A percentile compares a stretch with the other conserved stretches of the same genome.
Evolutionary conservation across 805 yeast genomes (phyloP).

Genomic region (Ogataea methylovora): DNA sequence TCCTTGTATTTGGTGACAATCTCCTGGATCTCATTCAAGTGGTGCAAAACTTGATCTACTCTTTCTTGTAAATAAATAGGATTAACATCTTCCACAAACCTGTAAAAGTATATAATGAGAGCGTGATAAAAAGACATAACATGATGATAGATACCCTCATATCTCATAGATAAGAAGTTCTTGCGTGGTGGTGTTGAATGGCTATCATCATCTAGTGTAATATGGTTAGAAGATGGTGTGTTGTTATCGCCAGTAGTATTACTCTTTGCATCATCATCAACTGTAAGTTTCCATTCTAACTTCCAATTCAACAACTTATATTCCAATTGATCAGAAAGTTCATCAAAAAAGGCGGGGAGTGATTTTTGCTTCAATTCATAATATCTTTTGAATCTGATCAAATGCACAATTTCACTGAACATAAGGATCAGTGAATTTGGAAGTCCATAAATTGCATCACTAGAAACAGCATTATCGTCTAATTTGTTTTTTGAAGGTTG

Average conservation of each 20-base stretch:
- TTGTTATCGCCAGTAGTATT: neutral
- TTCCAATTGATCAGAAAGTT: conserved; percentile 34
- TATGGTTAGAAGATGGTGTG: neutral
- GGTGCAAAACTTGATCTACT: conserved; percentile 53
- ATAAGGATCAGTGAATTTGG: conserved; percentile 72
- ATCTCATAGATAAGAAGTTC: conserved; percentile 42
- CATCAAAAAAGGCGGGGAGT: conserved; percentile 28
- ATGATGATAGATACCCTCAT: conserved; percentile 74
- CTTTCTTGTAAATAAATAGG: conserved; percentile 54
- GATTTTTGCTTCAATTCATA: conserved; percentile 28
- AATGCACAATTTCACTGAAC: conserved; percentile 64
- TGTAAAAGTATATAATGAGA: conserved; percentile 59
- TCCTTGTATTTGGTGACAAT: conserved; percentile 39
- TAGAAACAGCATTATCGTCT: conserved; percentile 53
- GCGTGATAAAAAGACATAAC: conserved; percentile 73
- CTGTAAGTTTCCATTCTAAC: conserved; percentile 60
- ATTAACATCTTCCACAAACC: conserved; percentile 49
- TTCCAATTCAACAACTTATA: conserved; percentile 55
- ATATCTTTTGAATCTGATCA: conserved; percentile 55
- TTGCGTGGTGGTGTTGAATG: conserved; percentile 2
- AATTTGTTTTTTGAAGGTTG: conserved; percentile 33
- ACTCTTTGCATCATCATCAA: conserved; percentile 12
- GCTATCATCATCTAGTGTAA: too few species aligned
- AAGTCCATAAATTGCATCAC: conserved; percentile 77
- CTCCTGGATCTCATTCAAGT: conserved; percentile 53